Evolutionary conservation across 2,329 filamentous ascomycete species (phyloP), one percentile per base, ranked within the genome.

Genomic region (Nemania diffusa): DNA sequence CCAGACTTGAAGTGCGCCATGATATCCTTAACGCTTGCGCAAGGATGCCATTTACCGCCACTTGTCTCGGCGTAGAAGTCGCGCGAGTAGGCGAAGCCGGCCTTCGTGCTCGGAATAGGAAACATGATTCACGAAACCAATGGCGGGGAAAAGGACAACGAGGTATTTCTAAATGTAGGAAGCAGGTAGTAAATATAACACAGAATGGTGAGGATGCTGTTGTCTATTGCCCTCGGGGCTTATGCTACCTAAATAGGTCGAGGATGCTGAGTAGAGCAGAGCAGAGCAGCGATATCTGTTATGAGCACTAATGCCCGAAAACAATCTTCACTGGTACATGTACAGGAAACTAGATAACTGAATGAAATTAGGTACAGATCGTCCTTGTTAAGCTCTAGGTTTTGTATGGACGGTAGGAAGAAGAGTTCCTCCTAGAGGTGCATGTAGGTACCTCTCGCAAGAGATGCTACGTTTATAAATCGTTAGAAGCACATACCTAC

Each of bases 1-100:
- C 79, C 79, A 5, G 75, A 74, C 51, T 83, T 81, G 68, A 85
- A 84, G 55, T 83, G 79, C 1, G 79, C 75, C 66, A 81, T 78
- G 4, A 87, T 79, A 69, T 87, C 83, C 0, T 78, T 71, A 2
- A 76, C 34, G 0, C 80, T 80, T 0, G 82, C 83, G 3, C 84
- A 84, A 1, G 81, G 80, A 69, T 86, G 83, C 2, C 78, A 80
- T 56, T 84, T 82, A 27, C 80, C 73, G 32, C 78, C 79, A 32
- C 80, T 81, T 0, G 81, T 73, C 62, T 84, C 79, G 44, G 79
- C 81, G 67, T 82, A 84, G 67, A 86, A 79, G 1, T 80, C 78
- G 53, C 83, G 76, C 1, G 77, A 75, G 60, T 79, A 85, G 53
- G 80, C 77, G 75, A 85, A 86, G 48, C 75, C 78, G 26, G 80